These are phyloP conservation scores for Gentiana macrophylla DNA, from an alignment of 257 asterid species.

Conservation along the genomic window DNA sequence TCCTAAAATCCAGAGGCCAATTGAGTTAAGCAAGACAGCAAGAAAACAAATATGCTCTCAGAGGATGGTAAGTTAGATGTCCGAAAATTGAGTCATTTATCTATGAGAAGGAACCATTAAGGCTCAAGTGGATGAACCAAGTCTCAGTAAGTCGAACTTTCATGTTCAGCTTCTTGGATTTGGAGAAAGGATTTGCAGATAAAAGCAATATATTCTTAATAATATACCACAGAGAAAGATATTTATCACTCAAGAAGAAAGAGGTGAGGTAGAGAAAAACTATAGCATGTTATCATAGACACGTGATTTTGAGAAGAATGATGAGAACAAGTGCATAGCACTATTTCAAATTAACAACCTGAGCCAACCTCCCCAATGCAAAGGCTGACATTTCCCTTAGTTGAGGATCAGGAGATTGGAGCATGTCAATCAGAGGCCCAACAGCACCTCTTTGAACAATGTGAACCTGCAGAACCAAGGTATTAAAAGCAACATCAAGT, in stretches of 20 bases:
- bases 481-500: neutral
- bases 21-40: neutral
- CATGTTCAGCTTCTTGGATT: too few relatives aligned
- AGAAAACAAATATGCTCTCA: neutral
- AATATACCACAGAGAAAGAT: too few relatives aligned
- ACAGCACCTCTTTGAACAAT: constrained; percentile 99
- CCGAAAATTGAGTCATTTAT: neutral
- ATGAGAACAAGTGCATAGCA: neutral
- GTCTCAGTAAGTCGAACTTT: too few relatives aligned
- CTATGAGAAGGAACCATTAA: too few relatives aligned
- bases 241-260: too few relatives aligned
- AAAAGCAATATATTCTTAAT: too few relatives aligned
- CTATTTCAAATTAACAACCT: constrained; percentile 33
- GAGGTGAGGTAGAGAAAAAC: too few relatives aligned
- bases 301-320: neutral
- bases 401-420: constrained; percentile 86
- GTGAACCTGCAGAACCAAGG: constrained; percentile 50
- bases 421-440: constrained; percentile 91
- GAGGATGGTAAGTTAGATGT: neutral
- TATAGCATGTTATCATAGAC: too few relatives aligned
- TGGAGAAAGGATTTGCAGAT: too few relatives aligned
- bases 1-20: constrained; percentile 37
- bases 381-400: constrained; percentile 96
- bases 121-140: too few relatives aligned
- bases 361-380: constrained; percentile 98